Evolutionary conservation across 2,329 filamentous ascomycete species (phyloP), one percentile per base, ranked within the genome.

Genomic region (Sporothrix humicola): DNA sequence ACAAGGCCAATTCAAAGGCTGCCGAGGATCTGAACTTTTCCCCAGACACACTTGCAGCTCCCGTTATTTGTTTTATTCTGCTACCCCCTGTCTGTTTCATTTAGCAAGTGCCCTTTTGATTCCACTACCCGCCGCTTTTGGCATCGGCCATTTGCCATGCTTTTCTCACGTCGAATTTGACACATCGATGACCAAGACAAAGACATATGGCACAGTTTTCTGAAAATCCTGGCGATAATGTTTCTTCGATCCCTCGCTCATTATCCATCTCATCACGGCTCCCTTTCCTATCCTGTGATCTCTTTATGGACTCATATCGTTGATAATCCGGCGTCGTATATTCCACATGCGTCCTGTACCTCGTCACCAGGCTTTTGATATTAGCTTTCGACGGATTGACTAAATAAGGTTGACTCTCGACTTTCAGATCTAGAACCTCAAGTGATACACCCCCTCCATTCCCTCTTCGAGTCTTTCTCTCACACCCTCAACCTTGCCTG

Each of bases 371-470:
- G 17, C 23, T 31, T 23, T 63, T 15, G n/a, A 13, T 63, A 2
- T 58, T 17, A 42, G 2, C 15, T 46, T 23, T 23, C 20, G 31
- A 42, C 12, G 26, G 13, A 44, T 23, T 17, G 26, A 63, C 44
- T 50, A 23, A 52, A 61, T 17, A 52, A 71, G 17, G 13, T 15
- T 37, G 6, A 54, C 58, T 63, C 46, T 61, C 17, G n/a, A n/a
- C 10, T 44, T 56, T 17, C 17, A 44, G 70, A 65, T 65, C 70
- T 65, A 72, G 70, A 65, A 58, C 58, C 31, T 52, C 65, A 52
- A 65, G 58, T 54, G 58, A 65, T 37, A 72, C 58, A 63, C 58
- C 70, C 70, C 58, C 58, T 65, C 26, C 31, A 7, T 37, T 31
- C 44, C 8, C 31, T 23, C 58, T 44, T 26, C 46, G 12, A 7